Base-by-base conservation (phyloP, 1,284 basidiomycete species). In the Grifola frondosa region DNA sequence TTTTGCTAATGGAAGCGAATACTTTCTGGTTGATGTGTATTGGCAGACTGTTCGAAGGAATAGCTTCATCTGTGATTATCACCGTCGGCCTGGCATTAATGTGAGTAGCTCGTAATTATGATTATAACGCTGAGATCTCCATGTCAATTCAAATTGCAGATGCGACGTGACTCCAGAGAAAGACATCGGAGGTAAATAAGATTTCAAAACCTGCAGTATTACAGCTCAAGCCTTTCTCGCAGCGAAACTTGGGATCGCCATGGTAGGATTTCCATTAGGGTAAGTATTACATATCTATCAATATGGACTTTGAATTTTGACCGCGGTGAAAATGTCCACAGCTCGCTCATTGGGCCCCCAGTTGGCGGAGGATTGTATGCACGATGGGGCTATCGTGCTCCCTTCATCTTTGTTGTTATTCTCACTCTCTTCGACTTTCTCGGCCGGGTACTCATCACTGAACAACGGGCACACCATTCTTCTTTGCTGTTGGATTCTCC, bases 1-100 rank as follows among this genome's bases (percentile, higher is more conserved):
- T 90, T 17, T 70, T 91, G 67, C 74, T 91, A 36, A 91, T 91
- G 87, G 78, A 88, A 48, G 83, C 85, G 0, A 79, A 77, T 3
- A 74, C 70, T 15, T 91, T 81, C 56, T 70, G 79, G 64, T 66
- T 85, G 10, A 88, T 91, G 85, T 78, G 77, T 11, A 29, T 90
- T 23, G 82, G 85, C 13, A 78, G 89, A 16, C 64, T 83, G 13
- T 44, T 88, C 7, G 88, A 91, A 63, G 88, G 89, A 1, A 66
- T 85, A 13, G 80, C 80, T 25, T 85, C 82, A 2, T 81, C n/a
- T 1, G 75, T 88, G 52, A 75, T 91, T 7, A 91, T 88, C 87
- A 76, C 84, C 0, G 78, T 87, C 30, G 84, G 82, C 1, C 63
- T 89, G 19, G 84, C 84, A 10, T 64, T 88, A n/a, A 58, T 88